Base-by-base conservation (phyloP, 2,329 filamentous ascomycete genomes). In the Leptodontidium sp. region DNA sequence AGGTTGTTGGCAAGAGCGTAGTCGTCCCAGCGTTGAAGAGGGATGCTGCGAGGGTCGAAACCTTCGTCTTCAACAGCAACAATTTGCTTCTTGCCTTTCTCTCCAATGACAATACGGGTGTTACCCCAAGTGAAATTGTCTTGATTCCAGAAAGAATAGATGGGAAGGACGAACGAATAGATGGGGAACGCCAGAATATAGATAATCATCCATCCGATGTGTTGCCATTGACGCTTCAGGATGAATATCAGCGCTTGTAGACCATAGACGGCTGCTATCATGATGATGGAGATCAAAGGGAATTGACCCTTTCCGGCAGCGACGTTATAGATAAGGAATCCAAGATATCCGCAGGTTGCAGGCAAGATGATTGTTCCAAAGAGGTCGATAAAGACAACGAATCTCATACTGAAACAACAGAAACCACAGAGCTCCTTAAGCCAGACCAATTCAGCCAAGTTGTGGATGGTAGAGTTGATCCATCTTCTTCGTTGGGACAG, bases 121-220 rank as follows among this genome's bases (percentile, higher is more conserved):
- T 96, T 98, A 86, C 96, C 96, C 96, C 96, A 99, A 1, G 91
- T 91, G 86, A 99, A 99, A 82, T 99, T 95, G 81, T 99, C 96
- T 81, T 98, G 94, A 82, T 98, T 97, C 96, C 96, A 99, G 90
- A 99, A 99, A 0, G 95, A 97, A 84, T 98, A 99, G 72, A 99
- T 83, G 0, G 96, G 96, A 14, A 99, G 87, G 71, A 97, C 79
- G 76, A 99, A 93, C 4, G 91, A 96, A 84, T 95, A 98, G 75
- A 99, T 92, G 0, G 96, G 96, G 84, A 92, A 98, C 2, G 96
- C 96, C n/a, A 97, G 75, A 71, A 99, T 87, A 82, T 99, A 99
- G 78, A 99, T 98, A 73, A 99, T 91, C 94, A 99, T 98, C 96
- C 96, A 99, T 74, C 96, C 96, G 70, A 99, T 88, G 78, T 98